These are phyloP conservation scores for Lachancea kluyveri DNA, from an alignment of 805 yeast genomes.

Conservation along the genomic window DNA sequence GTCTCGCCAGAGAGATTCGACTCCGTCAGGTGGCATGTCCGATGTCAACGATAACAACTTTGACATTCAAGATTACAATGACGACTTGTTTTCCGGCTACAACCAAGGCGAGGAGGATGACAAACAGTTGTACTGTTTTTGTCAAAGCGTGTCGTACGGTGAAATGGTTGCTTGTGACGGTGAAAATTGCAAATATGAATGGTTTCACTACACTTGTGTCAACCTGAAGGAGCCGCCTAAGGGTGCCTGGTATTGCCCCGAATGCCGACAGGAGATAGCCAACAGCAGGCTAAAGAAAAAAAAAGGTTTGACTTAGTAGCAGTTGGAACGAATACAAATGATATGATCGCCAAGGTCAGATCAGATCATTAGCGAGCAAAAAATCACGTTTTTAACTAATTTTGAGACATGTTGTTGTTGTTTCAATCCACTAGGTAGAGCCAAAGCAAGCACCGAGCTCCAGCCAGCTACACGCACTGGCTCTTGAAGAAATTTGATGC, in stretches of 20 bases:
- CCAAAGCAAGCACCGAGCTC: too few species aligned
- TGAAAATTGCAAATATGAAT: conserved; percentile 78
- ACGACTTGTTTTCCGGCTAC: conserved; percentile 30
- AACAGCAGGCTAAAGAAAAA: conserved; percentile 25
- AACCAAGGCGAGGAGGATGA: conserved; percentile 47
- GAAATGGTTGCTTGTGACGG: conserved; percentile 97
- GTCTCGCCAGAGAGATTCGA: conserved; percentile 6
- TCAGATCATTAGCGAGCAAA: too few species aligned
- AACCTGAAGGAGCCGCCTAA: conserved; percentile 84
- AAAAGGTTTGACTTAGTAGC: too few species aligned
- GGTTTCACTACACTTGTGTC: conserved; percentile 97
- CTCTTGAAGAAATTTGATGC: too few species aligned
- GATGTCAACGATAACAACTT: conserved; percentile 15
- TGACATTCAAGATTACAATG: conserved; percentile 25
- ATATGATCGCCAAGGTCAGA: too few species aligned
- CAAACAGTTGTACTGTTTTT: conserved; percentile 75
- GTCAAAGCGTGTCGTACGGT: conserved; percentile 91
- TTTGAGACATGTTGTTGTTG: too few species aligned
- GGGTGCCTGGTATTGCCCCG: conserved; percentile 93
- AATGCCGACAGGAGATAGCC: conserved; percentile 46
- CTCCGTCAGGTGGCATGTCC: conserved; percentile 6
- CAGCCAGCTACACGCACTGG: too few species aligned
- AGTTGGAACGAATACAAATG: too few species aligned
- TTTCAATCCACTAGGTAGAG: too few species aligned
- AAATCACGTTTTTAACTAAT: too few species aligned